phyloP scores from a whole-genome alignment of 208 protist genomes.

The Porcisia deanei region DNA sequence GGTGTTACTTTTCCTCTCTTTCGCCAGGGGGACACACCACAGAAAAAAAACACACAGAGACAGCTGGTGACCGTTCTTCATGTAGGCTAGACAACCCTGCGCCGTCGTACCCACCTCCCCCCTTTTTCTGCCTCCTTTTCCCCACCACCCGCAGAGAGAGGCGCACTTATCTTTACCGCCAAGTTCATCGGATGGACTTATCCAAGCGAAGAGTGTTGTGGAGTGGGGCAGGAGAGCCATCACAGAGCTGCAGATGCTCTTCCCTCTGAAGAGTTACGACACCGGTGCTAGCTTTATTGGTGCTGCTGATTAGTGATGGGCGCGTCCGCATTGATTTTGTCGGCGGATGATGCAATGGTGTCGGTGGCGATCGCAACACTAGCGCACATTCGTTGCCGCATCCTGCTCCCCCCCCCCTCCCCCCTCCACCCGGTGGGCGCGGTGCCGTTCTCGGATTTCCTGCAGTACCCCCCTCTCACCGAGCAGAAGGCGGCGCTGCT shows the following conservation, averaged over 20 bases:
- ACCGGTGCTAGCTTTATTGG: not conserved
- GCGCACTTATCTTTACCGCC: no score
- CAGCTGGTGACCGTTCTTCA: no score
- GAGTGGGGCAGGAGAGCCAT: no score
- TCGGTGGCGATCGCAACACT: not conserved
- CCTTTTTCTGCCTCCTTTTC: no score
- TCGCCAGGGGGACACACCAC: no score
- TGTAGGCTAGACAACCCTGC: no score
- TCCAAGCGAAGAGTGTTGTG: no score
- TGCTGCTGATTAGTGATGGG: not conserved
- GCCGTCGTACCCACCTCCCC: no score
- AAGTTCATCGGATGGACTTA: no score
- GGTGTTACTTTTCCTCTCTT: no score
- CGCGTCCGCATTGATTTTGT: not conserved
- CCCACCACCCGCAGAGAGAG: no score
- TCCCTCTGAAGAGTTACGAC: not conserved
- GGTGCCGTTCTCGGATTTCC: conserved; percentile 5
- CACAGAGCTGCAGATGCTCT: not conserved
- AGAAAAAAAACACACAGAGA: no score
- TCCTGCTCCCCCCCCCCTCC: not conserved
- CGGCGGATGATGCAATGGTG: not conserved
- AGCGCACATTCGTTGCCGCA: not conserved
- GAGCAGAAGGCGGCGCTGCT: conserved; percentile 15
- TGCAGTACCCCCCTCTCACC: not conserved
- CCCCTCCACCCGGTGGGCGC: not conserved